Conservation (phyloP, 2,329 filamentous ascomycete genomes). For the Trichoderma endophyticum region DNA sequence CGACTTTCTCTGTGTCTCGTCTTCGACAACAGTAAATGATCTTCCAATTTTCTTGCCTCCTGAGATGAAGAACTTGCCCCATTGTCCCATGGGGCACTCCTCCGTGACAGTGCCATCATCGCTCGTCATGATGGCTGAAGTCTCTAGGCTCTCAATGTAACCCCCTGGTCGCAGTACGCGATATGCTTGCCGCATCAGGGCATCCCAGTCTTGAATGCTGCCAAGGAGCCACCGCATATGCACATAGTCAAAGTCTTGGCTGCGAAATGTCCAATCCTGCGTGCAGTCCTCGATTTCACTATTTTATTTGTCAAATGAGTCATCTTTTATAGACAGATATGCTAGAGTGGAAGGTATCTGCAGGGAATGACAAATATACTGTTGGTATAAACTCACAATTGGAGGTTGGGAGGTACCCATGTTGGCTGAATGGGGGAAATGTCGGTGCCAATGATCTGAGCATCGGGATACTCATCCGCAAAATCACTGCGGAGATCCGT, state of each 20-base stretch:
- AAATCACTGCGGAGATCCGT: constrained; percentile 50
- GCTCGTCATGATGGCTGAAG: constrained; percentile 26
- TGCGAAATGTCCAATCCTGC: constrained; percentile 30
- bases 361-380: neutral
- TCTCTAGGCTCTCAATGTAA: constrained; percentile 35
- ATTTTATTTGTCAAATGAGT: neutral
- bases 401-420: constrained; percentile 38
- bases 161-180: constrained; percentile 56
- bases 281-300: constrained; percentile 34
- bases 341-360: constrained; percentile 18
- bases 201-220: constrained; percentile 53
- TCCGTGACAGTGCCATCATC: constrained; percentile 31
- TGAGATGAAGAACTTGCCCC: constrained; percentile 29
- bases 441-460: constrained; percentile 49
- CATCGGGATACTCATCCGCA: constrained; percentile 42
- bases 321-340: constrained; percentile 12
- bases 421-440: constrained; percentile 55
- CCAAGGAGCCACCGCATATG: constrained; percentile 58
- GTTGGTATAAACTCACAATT: constrained; percentile 1
- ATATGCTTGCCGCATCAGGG: constrained; percentile 49
- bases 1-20: constrained; percentile 22
- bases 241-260: constrained; percentile 53
- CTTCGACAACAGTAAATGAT: constrained; percentile 28
- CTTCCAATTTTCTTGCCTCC: constrained; percentile 31
- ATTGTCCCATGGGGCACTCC: constrained; percentile 28